A percentile compares a stretch with the other conserved stretches of the same genome.
phyloP scores from a whole-genome alignment of 202 grass and related monocot genomes.

The Bolboschoenoplectus hybrid region DNA sequence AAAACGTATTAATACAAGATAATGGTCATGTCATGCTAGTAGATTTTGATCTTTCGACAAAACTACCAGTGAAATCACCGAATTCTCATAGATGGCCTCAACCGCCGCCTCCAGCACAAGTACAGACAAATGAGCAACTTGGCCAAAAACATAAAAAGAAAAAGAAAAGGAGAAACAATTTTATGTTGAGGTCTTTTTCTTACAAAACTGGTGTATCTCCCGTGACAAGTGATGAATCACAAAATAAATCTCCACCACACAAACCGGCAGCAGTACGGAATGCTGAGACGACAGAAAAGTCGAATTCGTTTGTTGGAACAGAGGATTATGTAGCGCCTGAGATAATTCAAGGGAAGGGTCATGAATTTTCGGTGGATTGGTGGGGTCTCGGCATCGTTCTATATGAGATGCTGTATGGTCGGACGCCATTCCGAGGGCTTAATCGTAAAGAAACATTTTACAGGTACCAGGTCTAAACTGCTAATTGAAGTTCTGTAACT shows the following conservation, averaged over 20 bases:
- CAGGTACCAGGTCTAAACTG: slow-evolving; percentile 9
- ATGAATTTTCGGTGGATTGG: slow-evolving; percentile 97
- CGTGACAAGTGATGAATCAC: slow-evolving; percentile 28
- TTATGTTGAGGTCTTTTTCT: slow-evolving; percentile 50
- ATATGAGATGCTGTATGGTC: slow-evolving; percentile 97
- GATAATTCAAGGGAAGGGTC: slow-evolving; percentile 82
- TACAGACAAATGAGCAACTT: neutral
- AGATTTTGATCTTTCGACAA: slow-evolving; percentile 98
- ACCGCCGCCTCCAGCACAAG: neutral
- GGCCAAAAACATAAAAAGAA: slow-evolving; percentile 29
- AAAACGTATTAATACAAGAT: slow-evolving; percentile 90
- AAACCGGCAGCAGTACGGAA: slow-evolving; percentile 21
- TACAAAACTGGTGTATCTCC: slow-evolving; percentile 47
- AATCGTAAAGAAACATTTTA: slow-evolving; percentile 99
- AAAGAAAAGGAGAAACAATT: slow-evolving; percentile 9
- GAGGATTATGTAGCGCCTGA: slow-evolving; percentile 99
- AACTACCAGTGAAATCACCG: slow-evolving; percentile 54
- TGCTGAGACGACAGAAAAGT: slow-evolving; percentile 47
- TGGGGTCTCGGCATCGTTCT: slow-evolving; percentile 88
- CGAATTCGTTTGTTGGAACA: slow-evolving; percentile 95
- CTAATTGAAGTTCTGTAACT: neutral
- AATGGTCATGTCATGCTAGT: slow-evolving; percentile 95
- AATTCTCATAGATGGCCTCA: neutral
- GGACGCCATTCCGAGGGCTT: slow-evolving; percentile 87
- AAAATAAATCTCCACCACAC: slow-evolving; percentile 9